phyloP scores from a whole-genome alignment of 257 asterid species.

The Linaria vulgaris region DNA sequence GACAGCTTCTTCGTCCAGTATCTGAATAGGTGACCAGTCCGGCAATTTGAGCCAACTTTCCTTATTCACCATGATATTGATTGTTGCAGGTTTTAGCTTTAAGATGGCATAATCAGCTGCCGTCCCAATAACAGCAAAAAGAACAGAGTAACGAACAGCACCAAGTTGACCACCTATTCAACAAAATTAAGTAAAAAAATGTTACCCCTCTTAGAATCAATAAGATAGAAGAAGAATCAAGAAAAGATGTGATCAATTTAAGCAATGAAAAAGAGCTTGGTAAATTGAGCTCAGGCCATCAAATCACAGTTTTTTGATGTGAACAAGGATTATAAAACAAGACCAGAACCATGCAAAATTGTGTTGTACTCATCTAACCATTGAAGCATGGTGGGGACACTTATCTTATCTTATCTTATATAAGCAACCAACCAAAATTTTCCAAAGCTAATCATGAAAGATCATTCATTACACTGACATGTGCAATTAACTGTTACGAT shows the following conservation, averaged over 20 bases:
- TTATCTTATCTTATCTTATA: background rate
- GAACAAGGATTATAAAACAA: background rate
- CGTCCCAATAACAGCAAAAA: conserved; percentile 84
- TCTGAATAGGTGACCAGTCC: conserved; percentile 87
- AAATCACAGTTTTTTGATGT: background rate
- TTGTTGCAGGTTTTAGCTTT: conserved; percentile 52
- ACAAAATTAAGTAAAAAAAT: conserved; percentile 1
- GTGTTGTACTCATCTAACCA: too few species aligned
- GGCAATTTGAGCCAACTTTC: conserved; percentile 69
- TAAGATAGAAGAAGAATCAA: background rate
- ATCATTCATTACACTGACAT: too few species aligned
- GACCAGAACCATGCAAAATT: too few species aligned
- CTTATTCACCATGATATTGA: conserved; percentile 35
- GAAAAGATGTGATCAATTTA: background rate
- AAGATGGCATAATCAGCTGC: conserved; percentile 64
- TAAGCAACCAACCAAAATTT: background rate
- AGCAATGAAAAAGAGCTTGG: too few species aligned
- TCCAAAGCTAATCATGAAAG: too few species aligned
- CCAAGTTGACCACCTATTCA: conserved; percentile 69
- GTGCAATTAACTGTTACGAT: too few species aligned
- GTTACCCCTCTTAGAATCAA: conserved; percentile 6
- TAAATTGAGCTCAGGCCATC: too few species aligned
- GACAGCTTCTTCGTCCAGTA: conserved; percentile 85
- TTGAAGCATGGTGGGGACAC: too few species aligned
- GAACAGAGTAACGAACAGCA: conserved; percentile 70